Percentiles rank a stretch among this genome's conserved stretches.
phyloP scores from a whole-genome alignment of 805 yeast species.

The Metschnikowia chrysomelidarum region DNA sequence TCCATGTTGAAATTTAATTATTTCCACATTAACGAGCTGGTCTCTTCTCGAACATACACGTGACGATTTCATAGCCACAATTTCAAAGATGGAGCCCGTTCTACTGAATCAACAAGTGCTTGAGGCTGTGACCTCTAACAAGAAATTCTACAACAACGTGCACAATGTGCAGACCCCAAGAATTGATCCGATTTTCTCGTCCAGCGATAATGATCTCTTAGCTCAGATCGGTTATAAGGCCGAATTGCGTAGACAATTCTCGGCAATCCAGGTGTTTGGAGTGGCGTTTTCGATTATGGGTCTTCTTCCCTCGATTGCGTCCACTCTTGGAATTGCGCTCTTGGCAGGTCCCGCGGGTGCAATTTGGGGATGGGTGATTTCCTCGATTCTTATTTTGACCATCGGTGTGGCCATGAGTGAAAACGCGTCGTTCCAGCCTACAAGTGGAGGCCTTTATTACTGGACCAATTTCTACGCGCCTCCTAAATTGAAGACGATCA shows the following conservation, averaged over 20 bases:
- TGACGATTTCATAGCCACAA: too few species aligned
- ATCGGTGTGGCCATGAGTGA: constrained; percentile 67
- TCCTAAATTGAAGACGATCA: constrained; percentile 20
- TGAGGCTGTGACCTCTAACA: constrained; percentile 26
- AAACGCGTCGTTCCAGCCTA: constrained; percentile 67
- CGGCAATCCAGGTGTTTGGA: constrained; percentile 64
- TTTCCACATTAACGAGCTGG: too few species aligned
- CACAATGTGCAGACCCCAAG: constrained; percentile 30
- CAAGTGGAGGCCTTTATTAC: constrained; percentile 72
- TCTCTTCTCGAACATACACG: too few species aligned
- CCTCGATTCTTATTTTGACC: constrained; percentile 52
- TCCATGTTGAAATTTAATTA: too few species aligned
- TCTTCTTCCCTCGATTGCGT: constrained; percentile 60
- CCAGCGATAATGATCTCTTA: constrained; percentile 32
- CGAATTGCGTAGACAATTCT: constrained; percentile 59
- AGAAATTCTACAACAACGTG: constrained; percentile 25
- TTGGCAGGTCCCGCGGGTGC: constrained; percentile 63
- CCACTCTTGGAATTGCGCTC: constrained; percentile 52
- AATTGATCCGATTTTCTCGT: constrained; percentile 17
- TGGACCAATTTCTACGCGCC: constrained; percentile 70
- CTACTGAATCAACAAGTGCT: constrained; percentile 23
- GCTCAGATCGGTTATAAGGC: constrained; percentile 69
- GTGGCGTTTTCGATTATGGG: constrained; percentile 76
- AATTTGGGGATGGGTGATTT: constrained; percentile 72
- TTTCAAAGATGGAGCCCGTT: constrained; percentile 8